Percentiles rank a stretch among this genome's conserved stretches.
Conservation (phyloP, 805 yeast genomes). For the Jamesozyma hellenica region DNA sequence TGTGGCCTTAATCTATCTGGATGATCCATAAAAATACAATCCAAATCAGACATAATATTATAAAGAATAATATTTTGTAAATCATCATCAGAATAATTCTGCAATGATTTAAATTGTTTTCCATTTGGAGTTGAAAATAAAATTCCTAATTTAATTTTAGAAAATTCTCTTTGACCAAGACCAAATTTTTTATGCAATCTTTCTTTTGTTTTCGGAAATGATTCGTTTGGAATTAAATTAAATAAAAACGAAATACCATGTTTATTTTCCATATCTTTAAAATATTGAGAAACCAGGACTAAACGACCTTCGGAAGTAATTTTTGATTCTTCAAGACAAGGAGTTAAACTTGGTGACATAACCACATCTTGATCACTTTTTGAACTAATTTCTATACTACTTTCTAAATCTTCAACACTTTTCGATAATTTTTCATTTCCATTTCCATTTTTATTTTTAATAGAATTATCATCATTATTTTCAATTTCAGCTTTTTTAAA, state of each 20-base stretch:
- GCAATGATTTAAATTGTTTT: conserved; percentile 30
- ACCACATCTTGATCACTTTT: neutral
- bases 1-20: conserved; percentile 68
- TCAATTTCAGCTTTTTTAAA: conserved; percentile 17
- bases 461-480: conserved; percentile 7
- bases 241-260: conserved; percentile 87
- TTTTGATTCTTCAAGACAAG: neutral
- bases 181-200: conserved; percentile 67
- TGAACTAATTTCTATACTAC: neutral
- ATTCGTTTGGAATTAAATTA: conserved; percentile 58
- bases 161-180: conserved; percentile 68
- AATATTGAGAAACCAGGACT: conserved; percentile 66
- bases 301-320: conserved; percentile 29
- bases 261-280: conserved; percentile 49
- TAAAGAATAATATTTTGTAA: conserved; percentile 36
- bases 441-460: neutral
- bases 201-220: conserved; percentile 47
- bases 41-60: conserved; percentile 42
- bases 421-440: neutral
- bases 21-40: conserved; percentile 71
- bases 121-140: conserved; percentile 26
- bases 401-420: conserved; percentile 2
- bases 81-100: conserved; percentile 44
- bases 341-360: conserved; percentile 3
- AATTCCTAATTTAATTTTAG: conserved; percentile 50